phyloP scores from a whole-genome alignment of 108 stramenopile genomes.

The Chaetoceros tenuissimus region DNA sequence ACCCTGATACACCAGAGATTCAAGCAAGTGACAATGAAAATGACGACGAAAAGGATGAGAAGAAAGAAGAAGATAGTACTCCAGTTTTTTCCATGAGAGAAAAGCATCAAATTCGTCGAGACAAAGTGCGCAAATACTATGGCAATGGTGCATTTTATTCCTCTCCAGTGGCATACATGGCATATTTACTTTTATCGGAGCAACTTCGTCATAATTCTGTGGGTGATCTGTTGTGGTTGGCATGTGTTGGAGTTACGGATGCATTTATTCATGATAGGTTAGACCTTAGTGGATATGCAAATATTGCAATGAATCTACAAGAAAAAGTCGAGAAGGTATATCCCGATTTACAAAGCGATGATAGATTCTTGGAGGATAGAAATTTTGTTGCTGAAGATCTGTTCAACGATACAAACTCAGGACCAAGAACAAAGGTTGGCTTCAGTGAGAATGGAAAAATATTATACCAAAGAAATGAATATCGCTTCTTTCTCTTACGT shows the following conservation, averaged over 20 bases:
- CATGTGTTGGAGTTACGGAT: constrained; percentile 77
- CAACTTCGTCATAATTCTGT: constrained; percentile 60
- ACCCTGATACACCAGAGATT: constrained; percentile 13
- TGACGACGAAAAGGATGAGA: constrained; percentile 20
- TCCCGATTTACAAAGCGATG: constrained; percentile 55
- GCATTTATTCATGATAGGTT: constrained; percentile 62
- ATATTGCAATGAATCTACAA: constrained; percentile 41
- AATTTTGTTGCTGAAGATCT: constrained; percentile 61
- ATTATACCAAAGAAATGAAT: constrained; percentile 51
- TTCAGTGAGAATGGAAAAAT: constrained; percentile 72
- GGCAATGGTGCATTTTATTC: constrained; percentile 54
- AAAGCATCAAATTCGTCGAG: constrained; percentile 48
- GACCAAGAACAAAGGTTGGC: constrained; percentile 44
- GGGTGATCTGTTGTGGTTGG: constrained; percentile 73
- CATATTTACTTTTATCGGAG: constrained; percentile 39
- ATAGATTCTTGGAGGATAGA: constrained; percentile 11
- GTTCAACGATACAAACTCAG: neutral
- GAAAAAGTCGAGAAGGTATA: constrained; percentile 44
- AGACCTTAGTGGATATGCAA: constrained; percentile 56
- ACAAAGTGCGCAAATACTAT: constrained; percentile 64
- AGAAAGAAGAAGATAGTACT: constrained; percentile 15
- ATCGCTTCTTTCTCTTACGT: constrained; percentile 71
- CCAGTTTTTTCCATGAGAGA: constrained; percentile 35
- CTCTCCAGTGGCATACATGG: constrained; percentile 58
- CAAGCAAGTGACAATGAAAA: constrained; percentile 22